Percentiles rank a stretch among this genome's conserved stretches.
These are phyloP conservation scores for Kodamaea arcana DNA, from an alignment of 1,139 yeast species.

Conservation along the genomic window DNA sequence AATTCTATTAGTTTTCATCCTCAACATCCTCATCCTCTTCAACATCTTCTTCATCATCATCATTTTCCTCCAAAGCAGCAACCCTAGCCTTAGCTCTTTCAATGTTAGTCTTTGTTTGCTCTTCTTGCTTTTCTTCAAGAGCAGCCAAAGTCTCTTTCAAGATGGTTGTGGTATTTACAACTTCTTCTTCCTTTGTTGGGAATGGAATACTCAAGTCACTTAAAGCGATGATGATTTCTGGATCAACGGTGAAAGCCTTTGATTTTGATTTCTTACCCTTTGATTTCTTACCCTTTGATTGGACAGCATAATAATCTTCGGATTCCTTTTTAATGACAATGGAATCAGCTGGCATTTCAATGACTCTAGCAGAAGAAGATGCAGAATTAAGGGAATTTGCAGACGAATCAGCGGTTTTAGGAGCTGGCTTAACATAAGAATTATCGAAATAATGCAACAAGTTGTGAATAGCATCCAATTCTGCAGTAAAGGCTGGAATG, in stretches of 20 bases:
- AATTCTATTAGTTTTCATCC: conserved; percentile 11
- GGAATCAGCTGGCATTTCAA: conserved; percentile 61
- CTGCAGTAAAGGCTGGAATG: conserved; percentile 78
- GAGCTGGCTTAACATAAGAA: conserved; percentile 59
- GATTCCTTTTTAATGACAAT: conserved; percentile 65
- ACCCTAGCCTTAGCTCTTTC: conserved; percentile 74
- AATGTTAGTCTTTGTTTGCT: conserved; percentile 72
- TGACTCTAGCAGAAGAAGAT: conserved; percentile 35
- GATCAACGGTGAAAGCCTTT: conserved; percentile 65
- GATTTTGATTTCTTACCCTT: conserved; percentile 42
- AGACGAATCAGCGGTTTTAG: conserved; percentile 23
- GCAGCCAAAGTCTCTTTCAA: conserved; percentile 72
- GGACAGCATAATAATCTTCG: conserved; percentile 49
- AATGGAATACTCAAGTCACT: conserved; percentile 73
- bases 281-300: conserved; percentile 38
- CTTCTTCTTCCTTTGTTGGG: conserved; percentile 76
- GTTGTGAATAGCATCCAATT: conserved; percentile 69
- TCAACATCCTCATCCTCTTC: conserved; percentile 16
- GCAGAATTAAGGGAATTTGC: conserved; percentile 10
- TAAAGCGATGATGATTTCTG: conserved; percentile 74
- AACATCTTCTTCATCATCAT: conserved; percentile 23
- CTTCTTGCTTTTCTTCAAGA: conserved; percentile 72
- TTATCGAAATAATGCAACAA: conserved; percentile 77
- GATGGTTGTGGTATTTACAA: conserved; percentile 59
- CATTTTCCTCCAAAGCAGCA: conserved; percentile 54